Conservation (phyloP, 2,329 filamentous ascomycete genomes). For the Cercospora sesami region DNA sequence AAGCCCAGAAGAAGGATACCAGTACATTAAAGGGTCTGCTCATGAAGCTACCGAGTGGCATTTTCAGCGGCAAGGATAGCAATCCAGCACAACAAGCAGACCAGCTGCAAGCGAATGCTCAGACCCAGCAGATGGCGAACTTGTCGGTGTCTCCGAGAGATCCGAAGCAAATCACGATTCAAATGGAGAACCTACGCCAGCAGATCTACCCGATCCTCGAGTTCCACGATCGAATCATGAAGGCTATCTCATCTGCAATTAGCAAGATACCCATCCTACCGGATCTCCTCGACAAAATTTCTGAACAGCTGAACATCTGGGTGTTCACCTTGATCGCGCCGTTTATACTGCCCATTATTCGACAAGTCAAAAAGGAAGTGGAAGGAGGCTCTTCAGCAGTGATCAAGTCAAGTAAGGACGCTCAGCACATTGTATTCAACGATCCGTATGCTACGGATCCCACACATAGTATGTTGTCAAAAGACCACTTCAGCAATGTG, state of each 20-base stretch:
- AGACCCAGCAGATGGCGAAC: conserved; percentile 72
- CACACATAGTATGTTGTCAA: conserved; percentile 92
- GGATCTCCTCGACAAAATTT: conserved; percentile 79
- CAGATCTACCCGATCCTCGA: conserved; percentile 88
- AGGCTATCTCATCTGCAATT: conserved; percentile 72
- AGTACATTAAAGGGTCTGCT: conserved; percentile 80
- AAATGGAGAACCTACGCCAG: conserved; percentile 69
- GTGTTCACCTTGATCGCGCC: conserved; percentile 90
- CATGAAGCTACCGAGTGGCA: conserved; percentile 74
- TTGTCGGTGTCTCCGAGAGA: conserved; percentile 72
- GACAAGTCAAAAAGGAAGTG: conserved; percentile 82
- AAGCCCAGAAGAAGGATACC: conserved; percentile 61
- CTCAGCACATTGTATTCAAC: conserved; percentile 84
- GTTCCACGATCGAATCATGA: conserved; percentile 87
- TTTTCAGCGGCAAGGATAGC: conserved; percentile 66
- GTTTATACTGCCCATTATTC: conserved; percentile 80
- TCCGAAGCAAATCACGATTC: conserved; percentile 77
- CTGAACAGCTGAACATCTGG: conserved; percentile 84
- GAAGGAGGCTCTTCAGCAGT: conserved; percentile 83
- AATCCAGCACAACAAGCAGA: conserved; percentile 74
- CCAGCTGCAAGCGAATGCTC: conserved; percentile 74
- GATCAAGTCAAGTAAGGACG: conserved; percentile 77
- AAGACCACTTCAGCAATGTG: conserved; percentile 89
- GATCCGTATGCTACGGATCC: conserved; percentile 76
- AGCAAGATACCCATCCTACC: conserved; percentile 83